Base-by-base conservation (phyloP, 495 filamentous ascomycete species). In the Xeromyces bisporus region DNA sequence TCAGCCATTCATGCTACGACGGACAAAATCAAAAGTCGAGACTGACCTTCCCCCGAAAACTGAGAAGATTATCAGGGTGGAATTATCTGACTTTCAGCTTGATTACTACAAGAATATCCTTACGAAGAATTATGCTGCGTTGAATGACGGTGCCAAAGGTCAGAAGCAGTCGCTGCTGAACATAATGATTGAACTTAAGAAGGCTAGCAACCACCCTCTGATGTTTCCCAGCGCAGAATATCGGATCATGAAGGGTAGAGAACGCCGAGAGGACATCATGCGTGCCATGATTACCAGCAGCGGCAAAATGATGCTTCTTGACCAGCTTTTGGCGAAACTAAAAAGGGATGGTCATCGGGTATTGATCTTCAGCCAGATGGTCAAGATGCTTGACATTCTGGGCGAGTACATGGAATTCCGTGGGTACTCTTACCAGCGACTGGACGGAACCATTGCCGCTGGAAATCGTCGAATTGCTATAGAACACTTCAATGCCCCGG, bases 181-280 rank as follows among this genome's bases (percentile, higher is more conserved):
- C 55, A 92, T 99, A 47, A 93, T 94, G 68, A 99, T 99, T 87
- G 91, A 99, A 49, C 52, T 99, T 43, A 96, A 96, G 62, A 99
- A 99, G 53, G 83, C 85, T 40, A 93, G 85, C 64, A 96, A 96
- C 39, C 89, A 99, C 46, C 85, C 89, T 3, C 93, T 92, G 58
- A 91, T 96, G 77, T 93, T 99, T 41, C 76, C 80, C 2, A 82
- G 79, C 34, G 89, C 83, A 14, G 89, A 96, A 50, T 81, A 87
- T 18, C 79, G 75, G 24, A 78, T 93, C 28, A 54, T 94, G 21
- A 73, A 68, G 34, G 80, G 75, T 7, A 78, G 73, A 46, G 64
- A 65, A 15, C 71, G 78, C 7, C 78, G 82, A 10, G 85, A 94
- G 44, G 89, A 96, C 48, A 70, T 80, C 28, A 66, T 96, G 41